These are phyloP conservation scores for Pythium periplocum DNA, from an alignment of 352 stramenopile genomes.

Conservation along the genomic window DNA sequence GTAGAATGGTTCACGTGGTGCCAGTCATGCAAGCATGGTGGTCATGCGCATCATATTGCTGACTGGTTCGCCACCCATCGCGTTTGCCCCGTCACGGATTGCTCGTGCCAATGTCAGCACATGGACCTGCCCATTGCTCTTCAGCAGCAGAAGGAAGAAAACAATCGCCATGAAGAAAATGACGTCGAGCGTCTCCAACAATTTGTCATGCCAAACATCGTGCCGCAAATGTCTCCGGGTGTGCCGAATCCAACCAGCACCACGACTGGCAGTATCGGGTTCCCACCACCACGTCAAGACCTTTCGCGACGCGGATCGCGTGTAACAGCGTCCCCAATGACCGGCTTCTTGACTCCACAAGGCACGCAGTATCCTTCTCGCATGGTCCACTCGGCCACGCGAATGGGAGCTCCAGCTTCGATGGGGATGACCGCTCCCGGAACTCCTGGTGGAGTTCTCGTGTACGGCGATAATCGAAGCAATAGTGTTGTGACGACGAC, in stretches of 20 bases:
- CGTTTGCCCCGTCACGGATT: constrained; percentile 91
- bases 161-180: constrained; percentile 10
- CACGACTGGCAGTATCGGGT: constrained; percentile 4
- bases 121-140: constrained; percentile 63
- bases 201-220: too few relatives aligned
- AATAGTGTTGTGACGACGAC: constrained; percentile 1
- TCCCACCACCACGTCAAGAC: too few relatives aligned
- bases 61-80: constrained; percentile 91
- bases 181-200: too few relatives aligned
- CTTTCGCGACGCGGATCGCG: too few relatives aligned
- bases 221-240: too few relatives aligned
- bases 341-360: too few relatives aligned
- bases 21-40: constrained; percentile 86
- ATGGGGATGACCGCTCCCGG: constrained; percentile 5
- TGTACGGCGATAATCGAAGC: not conserved
- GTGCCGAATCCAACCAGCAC: not conserved
- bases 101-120: constrained; percentile 88
- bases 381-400: not conserved
- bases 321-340: too few relatives aligned
- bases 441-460: constrained; percentile 10
- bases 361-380: too few relatives aligned
- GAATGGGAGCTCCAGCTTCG: not conserved
- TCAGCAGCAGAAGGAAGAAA: constrained; percentile 40
- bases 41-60: constrained; percentile 91
- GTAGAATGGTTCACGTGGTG: constrained; percentile 96